Base-by-base conservation (phyloP, 192 early-diverging fungal species). In the Umbelopsis sp. region DNA sequence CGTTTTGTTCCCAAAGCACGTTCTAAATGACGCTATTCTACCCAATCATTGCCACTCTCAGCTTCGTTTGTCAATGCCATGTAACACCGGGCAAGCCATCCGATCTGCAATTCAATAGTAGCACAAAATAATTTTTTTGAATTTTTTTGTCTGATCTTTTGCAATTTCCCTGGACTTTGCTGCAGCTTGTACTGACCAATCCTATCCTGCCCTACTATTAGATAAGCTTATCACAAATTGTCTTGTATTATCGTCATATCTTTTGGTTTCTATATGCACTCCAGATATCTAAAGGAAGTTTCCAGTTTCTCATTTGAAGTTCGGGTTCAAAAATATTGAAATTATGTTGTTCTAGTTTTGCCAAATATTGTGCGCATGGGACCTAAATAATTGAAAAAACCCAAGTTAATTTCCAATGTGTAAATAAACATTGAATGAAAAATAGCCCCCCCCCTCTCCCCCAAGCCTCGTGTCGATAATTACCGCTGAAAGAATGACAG, bases 311-410 rank as follows among this genome's bases (percentile, higher is more conserved):
- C n/a, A 80, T 85, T 53, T 85, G 86, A 12, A 95, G 81, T 12
- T 81, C 74, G 6, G 80, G 80, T 52, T 96, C 90, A 81, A 96
- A 95, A 0, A 93, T 76, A 73, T 98, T 87, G 72, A 98, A 98
- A 51, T 96, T 85, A 26, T 70, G 83, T 62, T 81, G 78, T 75
- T 98, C 93, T 14, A 98, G 84, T 31, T 83, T 76, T 54, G 91
- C 84, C 24, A 98, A 83, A 75, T 90, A 98, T 25, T 81, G 77
- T 41, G 95, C 87, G 54, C 79, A 79, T 1, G 95, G 88, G 3
- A 92, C 80, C 83, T 91, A 69, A 16, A 32, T 45, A 24, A 75
- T 50, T 51, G n/a, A 72, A 14, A 4, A 77, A 7, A 31, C 14
- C 11, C 24, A 4, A 14, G 68, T n/a, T 50, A 49, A 24, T 65